Evolutionary conservation across 1,284 basidiomycete genomes (phyloP).

Genomic region (Naganishia liquefaciens): DNA sequence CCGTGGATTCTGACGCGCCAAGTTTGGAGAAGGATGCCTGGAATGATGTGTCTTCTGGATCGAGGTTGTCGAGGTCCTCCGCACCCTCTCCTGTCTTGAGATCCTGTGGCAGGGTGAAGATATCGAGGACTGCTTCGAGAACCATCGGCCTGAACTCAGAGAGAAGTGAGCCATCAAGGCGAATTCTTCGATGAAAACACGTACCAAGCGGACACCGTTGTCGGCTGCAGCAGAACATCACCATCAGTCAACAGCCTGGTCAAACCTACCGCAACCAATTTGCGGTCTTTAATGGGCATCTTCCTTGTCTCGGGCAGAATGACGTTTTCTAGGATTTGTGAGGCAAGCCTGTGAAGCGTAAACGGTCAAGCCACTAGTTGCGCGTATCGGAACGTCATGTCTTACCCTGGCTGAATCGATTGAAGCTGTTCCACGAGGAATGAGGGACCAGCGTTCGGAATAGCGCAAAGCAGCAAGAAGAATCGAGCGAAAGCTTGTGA

Average conservation of each 20-base stretch:
- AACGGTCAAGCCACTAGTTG: not conserved
- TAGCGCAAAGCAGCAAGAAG: conserved; percentile 70
- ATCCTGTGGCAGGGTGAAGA: conserved; percentile 73
- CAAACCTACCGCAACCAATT: conserved; percentile 80
- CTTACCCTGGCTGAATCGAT: conserved; percentile 79
- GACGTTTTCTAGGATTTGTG: conserved; percentile 75
- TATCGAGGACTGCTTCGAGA: conserved; percentile 72
- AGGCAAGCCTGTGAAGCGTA: conserved; percentile 68
- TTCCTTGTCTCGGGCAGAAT: conserved; percentile 79
- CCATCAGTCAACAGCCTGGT: conserved; percentile 76
- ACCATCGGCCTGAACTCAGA: conserved; percentile 60
- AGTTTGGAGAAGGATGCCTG: conserved; percentile 90
- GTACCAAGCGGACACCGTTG: conserved; percentile 70
- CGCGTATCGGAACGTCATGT: not conserved
- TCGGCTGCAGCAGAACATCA: conserved; percentile 65
- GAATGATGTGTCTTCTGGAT: conserved; percentile 88
- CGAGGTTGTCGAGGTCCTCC: conserved; percentile 62
- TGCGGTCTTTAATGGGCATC: conserved; percentile 76
- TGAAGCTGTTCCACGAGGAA: conserved; percentile 76
- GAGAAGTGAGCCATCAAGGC: not conserved
- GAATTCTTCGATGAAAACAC: conserved; percentile 40
- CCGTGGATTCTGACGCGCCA: conserved; percentile 66
- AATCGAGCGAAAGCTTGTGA: conserved; percentile 81
- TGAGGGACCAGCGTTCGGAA: conserved; percentile 76
- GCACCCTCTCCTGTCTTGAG: conserved; percentile 56